Base-by-base conservation (phyloP, 306 rosid genomes). In the Casuarina glauca region DNA sequence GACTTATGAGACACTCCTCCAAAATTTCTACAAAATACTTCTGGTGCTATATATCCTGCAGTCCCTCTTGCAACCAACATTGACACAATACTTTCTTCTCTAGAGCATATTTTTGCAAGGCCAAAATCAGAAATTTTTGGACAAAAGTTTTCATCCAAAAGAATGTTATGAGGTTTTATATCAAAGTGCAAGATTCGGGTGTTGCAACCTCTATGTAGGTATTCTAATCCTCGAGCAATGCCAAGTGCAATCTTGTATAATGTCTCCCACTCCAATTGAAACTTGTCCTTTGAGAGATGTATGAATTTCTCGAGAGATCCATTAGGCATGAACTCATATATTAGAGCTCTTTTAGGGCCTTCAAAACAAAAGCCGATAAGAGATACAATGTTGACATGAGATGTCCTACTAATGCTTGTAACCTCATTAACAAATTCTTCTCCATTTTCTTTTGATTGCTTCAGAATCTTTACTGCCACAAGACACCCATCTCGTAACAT, bases 381-480 rank as follows among this genome's bases (percentile, higher is more conserved):
- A 26, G 32, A 26, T 26, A 26, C 32, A 26, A 26, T 26, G 32
- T 26, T 26, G 32, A 26, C 32, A 26, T 26, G 32, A 26, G 32
- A 26, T 26, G 32, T 26, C 32, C 32, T 26, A 26, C 32, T 26
- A 26, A 26, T 26, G 32, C 32, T 26, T 26, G 32, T 26, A 26
- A 26, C 32, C 32, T 26, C 32, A 26, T 26, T 26, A 26, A 26
- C 0, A 26, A 26, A 26, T 26, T 26, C 32, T 26, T 26, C 32
- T 26, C 32, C 32, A 75, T 71, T 52, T 0, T 75, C 90, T 13
- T 69, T 38, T 53, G 80, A 38, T 75, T 78, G 67, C 35, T 9
- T 75, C 70, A 87, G 68, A 61, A 87, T 20, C 81, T 87, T 87
- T 46, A 84, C 87, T 0, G 90, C 90, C 71, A 82, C 80, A 15